phyloP scores from a whole-genome alignment of 495 filamentous ascomycete genomes.

The Darksidea phi region DNA sequence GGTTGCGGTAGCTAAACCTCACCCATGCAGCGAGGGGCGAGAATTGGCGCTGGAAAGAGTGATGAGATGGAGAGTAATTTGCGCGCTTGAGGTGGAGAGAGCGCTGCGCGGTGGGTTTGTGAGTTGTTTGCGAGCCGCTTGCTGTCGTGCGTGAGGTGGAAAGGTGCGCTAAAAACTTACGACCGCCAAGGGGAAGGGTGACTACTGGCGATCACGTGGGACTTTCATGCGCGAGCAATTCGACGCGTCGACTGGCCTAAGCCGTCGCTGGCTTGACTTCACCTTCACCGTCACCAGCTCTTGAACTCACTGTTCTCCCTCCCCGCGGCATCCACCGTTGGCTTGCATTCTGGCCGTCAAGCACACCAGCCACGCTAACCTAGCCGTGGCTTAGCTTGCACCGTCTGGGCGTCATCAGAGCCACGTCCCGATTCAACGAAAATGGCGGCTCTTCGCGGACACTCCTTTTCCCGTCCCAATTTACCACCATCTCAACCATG shows the following conservation, averaged over 20 bases:
- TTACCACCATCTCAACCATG: conserved; percentile 44
- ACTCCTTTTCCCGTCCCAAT: background rate
- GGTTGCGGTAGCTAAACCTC: background rate
- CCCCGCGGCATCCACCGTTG: background rate
- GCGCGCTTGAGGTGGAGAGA: background rate
- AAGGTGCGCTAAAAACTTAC: background rate
- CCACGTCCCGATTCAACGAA: background rate
- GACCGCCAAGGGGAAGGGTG: background rate
- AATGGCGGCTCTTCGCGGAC: background rate
- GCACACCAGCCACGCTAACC: no score
- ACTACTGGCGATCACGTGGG: no score
- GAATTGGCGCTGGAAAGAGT: background rate
- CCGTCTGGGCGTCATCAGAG: background rate
- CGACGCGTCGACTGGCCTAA: no score
- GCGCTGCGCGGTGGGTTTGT: background rate
- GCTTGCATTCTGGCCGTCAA: background rate
- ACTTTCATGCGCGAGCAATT: no score
- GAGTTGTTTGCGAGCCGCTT: background rate
- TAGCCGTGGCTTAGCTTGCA: background rate
- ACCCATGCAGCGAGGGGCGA: background rate
- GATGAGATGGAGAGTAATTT: no score
- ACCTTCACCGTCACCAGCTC: no score
- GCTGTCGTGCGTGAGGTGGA: background rate
- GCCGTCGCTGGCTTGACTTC: no score
- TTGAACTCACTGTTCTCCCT: no score